phyloP scores from a whole-genome alignment of 2,329 filamentous ascomycete species.

The Penicillium sp. region DNA sequence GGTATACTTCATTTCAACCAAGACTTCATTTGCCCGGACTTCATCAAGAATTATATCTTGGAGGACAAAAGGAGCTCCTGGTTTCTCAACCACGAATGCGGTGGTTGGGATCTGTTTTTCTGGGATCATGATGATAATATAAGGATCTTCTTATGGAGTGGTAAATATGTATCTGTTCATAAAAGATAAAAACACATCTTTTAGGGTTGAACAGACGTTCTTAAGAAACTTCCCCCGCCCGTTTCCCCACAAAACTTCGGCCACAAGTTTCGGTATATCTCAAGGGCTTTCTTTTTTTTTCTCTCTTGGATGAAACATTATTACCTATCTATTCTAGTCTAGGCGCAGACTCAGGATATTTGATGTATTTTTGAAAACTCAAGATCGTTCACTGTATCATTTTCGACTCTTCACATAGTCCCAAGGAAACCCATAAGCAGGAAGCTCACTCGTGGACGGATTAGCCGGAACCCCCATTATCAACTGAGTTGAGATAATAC shows the following conservation, averaged over 20 bases:
- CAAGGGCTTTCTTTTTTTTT: too few species aligned
- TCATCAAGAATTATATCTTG: constrained; percentile 28
- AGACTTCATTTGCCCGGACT: constrained; percentile 29
- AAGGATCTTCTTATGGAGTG: neutral
- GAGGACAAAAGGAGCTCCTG: constrained; percentile 21
- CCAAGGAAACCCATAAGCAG: too few species aligned
- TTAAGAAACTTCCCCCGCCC: constrained; percentile 7
- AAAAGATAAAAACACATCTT: neutral
- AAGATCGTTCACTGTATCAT: too few species aligned
- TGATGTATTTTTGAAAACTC: too few species aligned
- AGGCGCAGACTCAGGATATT: too few species aligned
- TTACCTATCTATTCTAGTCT: too few species aligned
- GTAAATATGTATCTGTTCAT: neutral
- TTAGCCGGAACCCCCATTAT: too few species aligned
- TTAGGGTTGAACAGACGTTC: neutral
- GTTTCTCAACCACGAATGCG: constrained; percentile 19
- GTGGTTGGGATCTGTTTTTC: constrained; percentile 18
- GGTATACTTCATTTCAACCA: constrained; percentile 38
- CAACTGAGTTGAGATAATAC: too few species aligned
- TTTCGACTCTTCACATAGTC: too few species aligned
- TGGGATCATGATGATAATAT: constrained; percentile 15
- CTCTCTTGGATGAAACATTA: too few species aligned
- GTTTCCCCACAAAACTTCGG: constrained; percentile 13
- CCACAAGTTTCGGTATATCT: constrained; percentile 1
- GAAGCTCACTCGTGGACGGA: too few species aligned